phyloP scores from a whole-genome alignment of 208 protist species.

The Lotmaria passim region DNA sequence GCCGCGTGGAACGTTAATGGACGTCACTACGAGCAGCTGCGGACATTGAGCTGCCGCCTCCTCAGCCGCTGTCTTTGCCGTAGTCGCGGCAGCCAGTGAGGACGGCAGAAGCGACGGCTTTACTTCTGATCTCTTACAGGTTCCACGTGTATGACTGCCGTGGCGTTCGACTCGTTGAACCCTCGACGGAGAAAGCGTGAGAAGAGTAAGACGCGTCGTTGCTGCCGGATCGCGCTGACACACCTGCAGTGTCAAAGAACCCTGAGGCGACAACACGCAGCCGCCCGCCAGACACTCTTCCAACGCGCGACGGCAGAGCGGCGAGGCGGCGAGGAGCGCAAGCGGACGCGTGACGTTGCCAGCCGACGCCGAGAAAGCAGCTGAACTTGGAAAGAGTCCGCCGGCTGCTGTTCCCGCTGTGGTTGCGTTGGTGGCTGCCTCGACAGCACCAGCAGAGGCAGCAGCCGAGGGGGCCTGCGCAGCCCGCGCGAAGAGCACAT shows the following conservation, averaged over 20 bases:
- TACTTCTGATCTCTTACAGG: too few relatives aligned
- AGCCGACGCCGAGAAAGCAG: conserved; percentile 4
- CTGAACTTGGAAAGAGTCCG: neutral
- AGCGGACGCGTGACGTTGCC: conserved; percentile 37
- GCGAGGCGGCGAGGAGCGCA: conserved; percentile 45
- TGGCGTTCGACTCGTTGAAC: too few relatives aligned
- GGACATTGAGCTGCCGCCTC: neutral
- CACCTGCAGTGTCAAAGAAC: conserved; percentile 46
- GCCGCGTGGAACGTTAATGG: conserved; percentile 6
- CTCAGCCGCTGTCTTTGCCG: neutral
- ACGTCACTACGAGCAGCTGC: conserved; percentile 20
- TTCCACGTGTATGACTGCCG: too few relatives aligned
- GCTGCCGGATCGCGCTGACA: neutral
- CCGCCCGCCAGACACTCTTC: conserved; percentile 41
- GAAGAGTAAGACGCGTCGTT: too few relatives aligned
- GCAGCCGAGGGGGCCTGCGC: conserved; percentile 5
- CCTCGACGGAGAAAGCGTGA: too few relatives aligned
- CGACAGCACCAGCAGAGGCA: too few relatives aligned
- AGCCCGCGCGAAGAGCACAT: neutral
- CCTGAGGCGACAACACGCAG: conserved; percentile 49
- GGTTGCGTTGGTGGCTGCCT: neutral
- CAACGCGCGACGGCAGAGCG: conserved; percentile 36
- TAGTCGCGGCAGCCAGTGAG: too few relatives aligned
- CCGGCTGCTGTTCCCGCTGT: neutral
- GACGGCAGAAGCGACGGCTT: too few relatives aligned